phyloP scores from a whole-genome alignment of 768 basidiomycete species.

The Leucogyrophana mollusca region DNA sequence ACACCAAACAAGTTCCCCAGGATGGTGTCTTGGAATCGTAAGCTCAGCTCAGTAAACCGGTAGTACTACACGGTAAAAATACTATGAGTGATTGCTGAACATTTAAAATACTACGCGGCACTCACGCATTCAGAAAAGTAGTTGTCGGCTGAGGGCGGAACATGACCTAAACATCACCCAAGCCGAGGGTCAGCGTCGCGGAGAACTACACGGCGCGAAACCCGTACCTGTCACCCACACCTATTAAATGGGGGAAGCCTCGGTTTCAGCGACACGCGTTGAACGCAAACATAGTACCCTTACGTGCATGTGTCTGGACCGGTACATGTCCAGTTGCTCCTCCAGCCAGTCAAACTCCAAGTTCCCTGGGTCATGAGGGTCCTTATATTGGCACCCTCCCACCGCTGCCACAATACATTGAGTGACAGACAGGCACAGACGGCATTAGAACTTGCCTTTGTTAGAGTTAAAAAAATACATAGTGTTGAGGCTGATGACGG shows the following conservation, averaged over 20 bases:
- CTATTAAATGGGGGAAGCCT: conserved; percentile 22
- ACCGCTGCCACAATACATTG: conserved; percentile 50
- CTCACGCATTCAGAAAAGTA: conserved; percentile 87
- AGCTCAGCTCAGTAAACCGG: conserved; percentile 70
- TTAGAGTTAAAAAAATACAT: conserved; percentile 92
- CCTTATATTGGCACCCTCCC: conserved; percentile 64
- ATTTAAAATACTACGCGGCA: conserved; percentile 9
- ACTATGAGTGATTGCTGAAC: conserved; percentile 23
- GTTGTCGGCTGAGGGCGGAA: conserved; percentile 77
- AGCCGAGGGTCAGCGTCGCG: conserved; percentile 24
- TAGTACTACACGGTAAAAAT: conserved; percentile 49
- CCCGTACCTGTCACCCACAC: conserved; percentile 46
- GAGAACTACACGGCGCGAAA: neutral
- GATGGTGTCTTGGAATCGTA: conserved; percentile 85
- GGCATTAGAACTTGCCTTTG: conserved; percentile 51
- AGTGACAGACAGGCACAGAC: conserved; percentile 3
- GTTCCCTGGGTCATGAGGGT: conserved; percentile 80
- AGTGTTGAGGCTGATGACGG: conserved; percentile 84
- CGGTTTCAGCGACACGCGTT: neutral
- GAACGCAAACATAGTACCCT: conserved; percentile 14
- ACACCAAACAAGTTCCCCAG: conserved; percentile 85
- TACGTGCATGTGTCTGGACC: conserved; percentile 73
- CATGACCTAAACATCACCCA: conserved; percentile 58
- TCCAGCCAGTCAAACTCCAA: conserved; percentile 89
- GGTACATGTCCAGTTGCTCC: conserved; percentile 71